A percentile compares a stretch with the other conserved stretches of the same genome.
Conservation (phyloP, 2,329 filamentous ascomycete genomes). For the Ophiobolus disseminans region DNA sequence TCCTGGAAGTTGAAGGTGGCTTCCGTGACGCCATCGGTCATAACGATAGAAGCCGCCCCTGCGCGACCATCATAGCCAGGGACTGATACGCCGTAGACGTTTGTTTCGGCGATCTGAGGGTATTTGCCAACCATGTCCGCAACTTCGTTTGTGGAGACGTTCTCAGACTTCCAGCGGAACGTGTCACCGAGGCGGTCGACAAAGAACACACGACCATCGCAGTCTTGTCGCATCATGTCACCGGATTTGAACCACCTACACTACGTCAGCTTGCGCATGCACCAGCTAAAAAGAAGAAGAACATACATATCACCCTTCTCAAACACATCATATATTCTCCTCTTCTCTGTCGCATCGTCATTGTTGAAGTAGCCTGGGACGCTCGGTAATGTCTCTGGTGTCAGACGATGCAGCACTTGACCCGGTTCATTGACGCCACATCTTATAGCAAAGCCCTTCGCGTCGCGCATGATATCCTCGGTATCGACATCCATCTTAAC, state of each 20-base stretch:
- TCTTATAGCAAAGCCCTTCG: slow-evolving; percentile 43
- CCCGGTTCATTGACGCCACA: slow-evolving; percentile 44
- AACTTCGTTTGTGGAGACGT: slow-evolving; percentile 57
- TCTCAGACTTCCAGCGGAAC: slow-evolving; percentile 54
- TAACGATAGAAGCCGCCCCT: slow-evolving; percentile 53
- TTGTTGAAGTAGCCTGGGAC: slow-evolving; percentile 47
- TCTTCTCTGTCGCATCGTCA: slow-evolving; percentile 36
- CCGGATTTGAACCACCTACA: slow-evolving; percentile 48
- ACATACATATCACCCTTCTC: slow-evolving; percentile 49
- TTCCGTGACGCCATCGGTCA: slow-evolving; percentile 42
- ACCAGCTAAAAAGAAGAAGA: not conserved
- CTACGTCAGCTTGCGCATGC: slow-evolving; percentile 1
- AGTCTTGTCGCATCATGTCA: slow-evolving; percentile 48
- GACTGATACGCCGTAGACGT: slow-evolving; percentile 54
- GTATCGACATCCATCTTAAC: slow-evolving; percentile 50
- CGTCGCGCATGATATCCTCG: slow-evolving; percentile 46
- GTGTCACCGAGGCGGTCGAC: slow-evolving; percentile 50
- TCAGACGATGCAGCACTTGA: slow-evolving; percentile 44
- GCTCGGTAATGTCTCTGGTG: slow-evolving; percentile 29
- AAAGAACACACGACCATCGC: slow-evolving; percentile 46
- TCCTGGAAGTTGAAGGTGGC: slow-evolving; percentile 42
- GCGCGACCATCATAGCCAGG: slow-evolving; percentile 56
- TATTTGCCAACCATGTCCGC: slow-evolving; percentile 51
- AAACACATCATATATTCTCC: slow-evolving; percentile 46
- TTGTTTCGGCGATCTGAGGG: slow-evolving; percentile 52